phyloP scores from a whole-genome alignment of 352 stramenopile genomes.

The Aphanomyces astaci region DNA sequence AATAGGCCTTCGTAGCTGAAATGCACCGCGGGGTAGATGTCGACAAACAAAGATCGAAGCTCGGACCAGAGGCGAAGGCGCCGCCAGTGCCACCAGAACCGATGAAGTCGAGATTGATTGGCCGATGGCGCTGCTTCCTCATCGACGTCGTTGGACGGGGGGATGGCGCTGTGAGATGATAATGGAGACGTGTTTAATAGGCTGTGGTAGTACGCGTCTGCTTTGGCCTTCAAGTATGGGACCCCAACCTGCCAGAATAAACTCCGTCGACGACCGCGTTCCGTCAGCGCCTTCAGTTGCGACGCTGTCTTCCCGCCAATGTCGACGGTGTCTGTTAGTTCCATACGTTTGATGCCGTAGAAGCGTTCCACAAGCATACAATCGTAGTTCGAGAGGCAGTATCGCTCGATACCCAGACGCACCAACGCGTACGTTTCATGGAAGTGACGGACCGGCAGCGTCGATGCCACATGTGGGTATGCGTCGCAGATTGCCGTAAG shows the following conservation, averaged over 20 bases:
- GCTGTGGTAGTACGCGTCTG: constrained; percentile 22
- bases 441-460: constrained; percentile 51
- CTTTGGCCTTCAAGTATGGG: constrained; percentile 20
- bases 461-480: constrained; percentile 50
- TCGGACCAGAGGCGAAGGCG: constrained; percentile 40
- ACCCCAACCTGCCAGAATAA: constrained; percentile 12
- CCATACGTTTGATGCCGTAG: constrained; percentile 78
- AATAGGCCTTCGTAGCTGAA: constrained; percentile 73
- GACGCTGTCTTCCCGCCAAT: not conserved
- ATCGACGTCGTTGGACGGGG: not conserved
- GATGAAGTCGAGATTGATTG: not conserved
- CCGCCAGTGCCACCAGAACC: constrained; percentile 42
- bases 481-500: constrained; percentile 61
- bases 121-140: not conserved
- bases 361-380: constrained; percentile 75
- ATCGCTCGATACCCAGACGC: constrained; percentile 47
- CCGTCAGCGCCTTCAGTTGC: not conserved
- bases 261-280: not conserved
- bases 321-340: not conserved
- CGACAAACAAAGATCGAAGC: constrained; percentile 54
- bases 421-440: constrained; percentile 75
- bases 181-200: not conserved
- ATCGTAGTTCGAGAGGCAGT: constrained; percentile 72
- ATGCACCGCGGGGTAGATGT: constrained; percentile 64
- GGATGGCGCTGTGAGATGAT: not conserved